These are phyloP conservation scores for Paradendryphiella salina DNA, from an alignment of 2,329 filamentous ascomycete species.

Conservation along the genomic window DNA sequence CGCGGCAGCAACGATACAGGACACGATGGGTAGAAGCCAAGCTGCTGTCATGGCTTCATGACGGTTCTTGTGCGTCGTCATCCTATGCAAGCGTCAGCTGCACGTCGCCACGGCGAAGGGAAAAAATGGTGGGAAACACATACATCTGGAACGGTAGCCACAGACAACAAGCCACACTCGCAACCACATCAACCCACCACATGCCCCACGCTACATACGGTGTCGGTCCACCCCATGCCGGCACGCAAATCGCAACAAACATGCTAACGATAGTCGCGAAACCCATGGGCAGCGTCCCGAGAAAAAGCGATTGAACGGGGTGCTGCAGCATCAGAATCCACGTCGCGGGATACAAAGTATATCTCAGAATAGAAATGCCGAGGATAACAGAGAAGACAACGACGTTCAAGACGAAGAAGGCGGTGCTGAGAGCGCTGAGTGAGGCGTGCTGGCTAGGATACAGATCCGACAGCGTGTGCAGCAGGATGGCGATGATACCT, in stretches of 20 bases:
- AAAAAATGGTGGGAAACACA: neutral
- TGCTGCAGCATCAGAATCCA: constrained; percentile 69
- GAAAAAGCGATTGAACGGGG: constrained; percentile 67
- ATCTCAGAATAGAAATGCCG: constrained; percentile 61
- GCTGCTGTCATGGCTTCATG: constrained; percentile 61
- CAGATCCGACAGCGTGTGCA: constrained; percentile 58
- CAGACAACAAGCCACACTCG: constrained; percentile 49
- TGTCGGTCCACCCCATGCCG: constrained; percentile 60
- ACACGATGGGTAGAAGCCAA: constrained; percentile 67
- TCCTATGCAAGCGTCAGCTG: constrained; percentile 17
- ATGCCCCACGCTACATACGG: constrained; percentile 51
- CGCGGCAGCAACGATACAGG: constrained; percentile 66
- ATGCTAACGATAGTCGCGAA: constrained; percentile 70
- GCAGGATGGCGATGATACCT: constrained; percentile 56
- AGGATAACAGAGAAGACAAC: constrained; percentile 59
- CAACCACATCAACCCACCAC: constrained; percentile 55
- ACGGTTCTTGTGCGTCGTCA: constrained; percentile 33
- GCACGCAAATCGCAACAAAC: constrained; percentile 62
- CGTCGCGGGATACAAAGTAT: constrained; percentile 66
- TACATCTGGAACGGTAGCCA: constrained; percentile 38
- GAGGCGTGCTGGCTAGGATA: constrained; percentile 55
- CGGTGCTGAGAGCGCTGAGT: constrained; percentile 60
- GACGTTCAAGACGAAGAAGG: constrained; percentile 64
- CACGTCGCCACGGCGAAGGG: no score
- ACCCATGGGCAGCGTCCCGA: constrained; percentile 69